Percentiles rank a stretch among this genome's conserved stretches.
phyloP scores from a whole-genome alignment of 1,284 basidiomycete genomes.

The Cryptococcus hybrid region DNA sequence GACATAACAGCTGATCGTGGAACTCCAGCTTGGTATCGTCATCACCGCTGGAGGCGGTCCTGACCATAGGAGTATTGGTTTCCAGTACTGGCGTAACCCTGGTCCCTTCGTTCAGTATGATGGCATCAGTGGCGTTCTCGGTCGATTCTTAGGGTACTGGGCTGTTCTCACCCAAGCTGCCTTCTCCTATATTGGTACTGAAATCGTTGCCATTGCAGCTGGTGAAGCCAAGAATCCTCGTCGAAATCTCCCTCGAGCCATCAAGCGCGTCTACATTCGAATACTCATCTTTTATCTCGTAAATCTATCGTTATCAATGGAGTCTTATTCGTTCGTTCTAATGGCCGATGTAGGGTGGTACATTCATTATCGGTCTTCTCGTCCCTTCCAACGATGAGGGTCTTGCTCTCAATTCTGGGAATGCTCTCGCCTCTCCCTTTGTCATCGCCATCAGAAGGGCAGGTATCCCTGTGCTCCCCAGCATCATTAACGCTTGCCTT shows the following conservation, averaged over 20 bases:
- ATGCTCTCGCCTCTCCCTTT: constrained; percentile 75
- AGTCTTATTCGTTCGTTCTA: constrained; percentile 65
- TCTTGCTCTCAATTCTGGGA: constrained; percentile 58
- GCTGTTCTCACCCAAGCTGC: constrained; percentile 51
- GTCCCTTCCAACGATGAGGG: constrained; percentile 65
- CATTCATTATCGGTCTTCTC: constrained; percentile 67
- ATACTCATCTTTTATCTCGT: constrained; percentile 70
- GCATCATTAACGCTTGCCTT: constrained; percentile 66
- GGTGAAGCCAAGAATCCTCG: constrained; percentile 61
- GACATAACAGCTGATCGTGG: constrained; percentile 26
- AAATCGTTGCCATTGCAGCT: constrained; percentile 51
- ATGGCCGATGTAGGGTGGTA: constrained; percentile 1
- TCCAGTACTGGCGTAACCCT: constrained; percentile 52
- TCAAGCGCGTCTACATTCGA: constrained; percentile 70
- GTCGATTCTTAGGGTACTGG: constrained; percentile 57
- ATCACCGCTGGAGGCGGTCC: constrained; percentile 56
- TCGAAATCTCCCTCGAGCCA: constrained; percentile 72
- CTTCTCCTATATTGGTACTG: constrained; percentile 49
- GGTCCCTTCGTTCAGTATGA: constrained; percentile 52
- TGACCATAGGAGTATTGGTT: constrained; percentile 45
- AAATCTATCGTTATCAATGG: constrained; percentile 25
- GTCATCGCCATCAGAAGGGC: constrained; percentile 68
- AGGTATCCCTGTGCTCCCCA: constrained; percentile 70
- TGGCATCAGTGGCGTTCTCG: constrained; percentile 45
- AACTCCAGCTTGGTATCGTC: constrained; percentile 57